Base-by-base conservation (phyloP, 2,329 filamentous ascomycete species). In the Ophiostoma montium region DNA sequence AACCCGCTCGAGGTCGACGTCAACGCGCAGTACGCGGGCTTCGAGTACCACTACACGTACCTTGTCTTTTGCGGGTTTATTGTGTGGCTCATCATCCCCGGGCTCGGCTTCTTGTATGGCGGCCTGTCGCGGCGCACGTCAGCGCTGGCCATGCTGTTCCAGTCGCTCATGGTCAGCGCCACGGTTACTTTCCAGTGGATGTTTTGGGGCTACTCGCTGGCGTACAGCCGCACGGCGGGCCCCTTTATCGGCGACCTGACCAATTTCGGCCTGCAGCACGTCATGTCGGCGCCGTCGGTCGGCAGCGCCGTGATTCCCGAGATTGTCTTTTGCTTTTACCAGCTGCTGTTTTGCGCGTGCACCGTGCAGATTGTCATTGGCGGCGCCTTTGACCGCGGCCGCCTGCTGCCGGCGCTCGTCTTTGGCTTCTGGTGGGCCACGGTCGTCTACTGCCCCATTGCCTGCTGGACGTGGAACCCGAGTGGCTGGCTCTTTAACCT, bases 181-280 rank as follows among this genome's bases (percentile, higher is more conserved):
- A 82, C 94, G 46, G 82, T 86, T 33, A 83, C 80, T 23, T 94
- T 94, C 66, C 87, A 94, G 64, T 95, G 88, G 88, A 94, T 94
- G 70, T 87, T 92, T 71, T 92, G 86, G 86, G 86, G 86, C 36
- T 92, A 86, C 63, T 88, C 84, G 5, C 67, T 92, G 11, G 78
- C 84, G 44, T 92, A 89, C 63, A 92, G 86, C 15, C 86, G 90
- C 65, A 72, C 75, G 2, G 83, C 84, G 23, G 80, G 82, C 43
- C 75, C 70, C 38, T 94, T 78, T 63, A 85, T 94, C 54, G 87
- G 87, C 51, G 74, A 88, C 58, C 70, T 94, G 23, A 67, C 76
- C 55, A 90, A 94, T 68, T 79, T 94, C 61, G 87, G 83, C 39
- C 82, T 94, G 64, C 79, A 70, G 56, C 73, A 84, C 63, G 85